Conservation (phyloP, 225 moss, liverwort and hornwort species). For the Neckera pumila region DNA sequence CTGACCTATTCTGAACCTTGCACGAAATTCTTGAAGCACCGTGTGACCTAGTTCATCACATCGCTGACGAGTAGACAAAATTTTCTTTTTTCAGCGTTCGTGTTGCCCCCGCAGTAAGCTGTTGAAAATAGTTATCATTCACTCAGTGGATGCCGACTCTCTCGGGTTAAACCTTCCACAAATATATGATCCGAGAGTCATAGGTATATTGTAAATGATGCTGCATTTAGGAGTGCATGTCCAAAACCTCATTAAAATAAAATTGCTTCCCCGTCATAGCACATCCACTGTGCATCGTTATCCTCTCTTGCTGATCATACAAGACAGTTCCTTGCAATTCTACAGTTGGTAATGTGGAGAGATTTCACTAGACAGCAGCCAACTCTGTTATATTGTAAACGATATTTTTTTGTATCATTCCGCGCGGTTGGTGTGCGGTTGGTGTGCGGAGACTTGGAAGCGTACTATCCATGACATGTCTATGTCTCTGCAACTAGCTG, state of each 20-base stretch:
- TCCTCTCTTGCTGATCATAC: background rate
- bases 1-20: background rate
- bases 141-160: background rate
- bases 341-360: background rate
- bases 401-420: background rate
- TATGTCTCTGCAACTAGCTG: background rate
- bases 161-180: background rate
- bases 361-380: background rate
- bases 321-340: background rate
- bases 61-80: background rate
- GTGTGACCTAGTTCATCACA: background rate
- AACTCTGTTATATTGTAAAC: background rate
- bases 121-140: background rate
- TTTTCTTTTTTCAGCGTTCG: background rate
- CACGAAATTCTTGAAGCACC: background rate
- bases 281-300: background rate
- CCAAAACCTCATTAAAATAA: background rate
- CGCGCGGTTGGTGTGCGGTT: background rate
- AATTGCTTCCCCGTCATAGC: background rate
- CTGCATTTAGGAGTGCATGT: background rate
- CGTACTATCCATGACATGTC: background rate
- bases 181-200: background rate
- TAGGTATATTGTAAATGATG: background rate
- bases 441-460: background rate
- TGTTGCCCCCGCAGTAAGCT: background rate